Conservation (phyloP, 2,329 filamentous ascomycete species). For the Phaeosphaeria sp. region DNA sequence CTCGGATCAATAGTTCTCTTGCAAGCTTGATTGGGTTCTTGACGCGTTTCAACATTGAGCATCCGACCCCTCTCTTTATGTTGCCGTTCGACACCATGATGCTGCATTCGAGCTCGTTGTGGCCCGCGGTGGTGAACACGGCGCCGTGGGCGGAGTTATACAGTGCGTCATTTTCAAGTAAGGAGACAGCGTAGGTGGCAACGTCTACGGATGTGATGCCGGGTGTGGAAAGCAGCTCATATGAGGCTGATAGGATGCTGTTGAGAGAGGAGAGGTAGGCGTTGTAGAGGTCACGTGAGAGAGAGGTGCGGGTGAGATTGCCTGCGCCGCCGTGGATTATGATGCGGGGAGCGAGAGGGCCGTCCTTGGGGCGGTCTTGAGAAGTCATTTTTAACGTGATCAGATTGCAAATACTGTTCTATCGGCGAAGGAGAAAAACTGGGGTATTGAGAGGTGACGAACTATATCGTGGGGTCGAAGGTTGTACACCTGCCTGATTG, state of each 20-base stretch:
- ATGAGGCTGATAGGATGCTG: conserved; percentile 39
- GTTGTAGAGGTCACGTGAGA: conserved; percentile 45
- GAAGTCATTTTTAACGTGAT: neutral
- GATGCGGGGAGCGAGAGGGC: conserved; percentile 49
- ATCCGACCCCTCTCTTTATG: conserved; percentile 78
- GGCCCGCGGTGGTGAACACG: conserved; percentile 83
- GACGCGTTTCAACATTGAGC: conserved; percentile 75
- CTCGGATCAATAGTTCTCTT: conserved; percentile 71
- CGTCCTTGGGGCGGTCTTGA: neutral
- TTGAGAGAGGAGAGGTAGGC: conserved; percentile 50
- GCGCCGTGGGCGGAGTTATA: conserved; percentile 87
- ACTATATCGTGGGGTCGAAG: neutral
- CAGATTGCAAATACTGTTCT: neutral
- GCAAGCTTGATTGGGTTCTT: conserved; percentile 82
- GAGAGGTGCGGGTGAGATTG: conserved; percentile 52
- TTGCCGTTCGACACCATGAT: conserved; percentile 81
- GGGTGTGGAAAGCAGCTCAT: conserved; percentile 34
- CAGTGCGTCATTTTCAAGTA: conserved; percentile 79
- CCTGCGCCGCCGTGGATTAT: conserved; percentile 59
- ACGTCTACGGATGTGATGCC: conserved; percentile 71
- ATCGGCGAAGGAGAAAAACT: neutral
- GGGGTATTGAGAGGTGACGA: neutral
- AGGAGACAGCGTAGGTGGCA: conserved; percentile 75
- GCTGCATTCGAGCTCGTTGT: conserved; percentile 84
- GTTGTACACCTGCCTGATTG: too few relatives aligned